These are phyloP conservation scores for Musa balbisiana DNA, from an alignment of 202 grass and related monocot species.

Conservation along the genomic window DNA sequence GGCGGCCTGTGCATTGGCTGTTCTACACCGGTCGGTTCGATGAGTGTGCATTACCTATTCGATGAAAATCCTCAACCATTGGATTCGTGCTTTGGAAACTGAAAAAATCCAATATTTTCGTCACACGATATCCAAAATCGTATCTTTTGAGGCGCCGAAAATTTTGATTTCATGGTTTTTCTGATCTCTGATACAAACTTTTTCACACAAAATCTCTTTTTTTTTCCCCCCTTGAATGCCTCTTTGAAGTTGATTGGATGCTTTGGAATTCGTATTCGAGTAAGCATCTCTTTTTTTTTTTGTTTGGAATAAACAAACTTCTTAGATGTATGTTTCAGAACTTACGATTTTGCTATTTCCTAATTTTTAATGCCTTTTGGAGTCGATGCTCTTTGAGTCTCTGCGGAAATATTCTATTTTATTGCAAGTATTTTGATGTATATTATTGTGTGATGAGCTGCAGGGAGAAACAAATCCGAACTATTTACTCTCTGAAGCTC, in stretches of 20 bases:
- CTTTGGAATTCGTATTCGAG: no score
- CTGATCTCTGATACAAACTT: background rate
- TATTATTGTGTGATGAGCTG: background rate
- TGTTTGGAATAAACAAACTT: no score
- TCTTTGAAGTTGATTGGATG: no score
- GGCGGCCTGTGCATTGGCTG: slow-evolving; percentile 9
- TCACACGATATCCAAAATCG: background rate
- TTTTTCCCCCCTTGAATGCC: no score
- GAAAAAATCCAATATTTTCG: background rate
- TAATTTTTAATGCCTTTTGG: background rate
- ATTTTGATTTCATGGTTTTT: background rate
- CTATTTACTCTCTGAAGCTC: background rate
- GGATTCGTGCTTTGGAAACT: background rate
- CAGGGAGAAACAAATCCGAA: slow-evolving; percentile 4
- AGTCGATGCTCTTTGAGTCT: background rate
- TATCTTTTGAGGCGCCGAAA: background rate
- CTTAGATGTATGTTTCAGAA: background rate
- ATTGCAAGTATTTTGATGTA: background rate
- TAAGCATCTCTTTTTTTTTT: background rate
- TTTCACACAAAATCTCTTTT: no score
- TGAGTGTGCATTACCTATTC: background rate
- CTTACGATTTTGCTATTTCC: background rate
- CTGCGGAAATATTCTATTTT: background rate
- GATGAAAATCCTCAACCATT: background rate
- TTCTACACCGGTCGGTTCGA: slow-evolving; percentile 7